Conservation (phyloP, 2,329 filamentous ascomycete genomes). For the Pyricularia sp. region DNA sequence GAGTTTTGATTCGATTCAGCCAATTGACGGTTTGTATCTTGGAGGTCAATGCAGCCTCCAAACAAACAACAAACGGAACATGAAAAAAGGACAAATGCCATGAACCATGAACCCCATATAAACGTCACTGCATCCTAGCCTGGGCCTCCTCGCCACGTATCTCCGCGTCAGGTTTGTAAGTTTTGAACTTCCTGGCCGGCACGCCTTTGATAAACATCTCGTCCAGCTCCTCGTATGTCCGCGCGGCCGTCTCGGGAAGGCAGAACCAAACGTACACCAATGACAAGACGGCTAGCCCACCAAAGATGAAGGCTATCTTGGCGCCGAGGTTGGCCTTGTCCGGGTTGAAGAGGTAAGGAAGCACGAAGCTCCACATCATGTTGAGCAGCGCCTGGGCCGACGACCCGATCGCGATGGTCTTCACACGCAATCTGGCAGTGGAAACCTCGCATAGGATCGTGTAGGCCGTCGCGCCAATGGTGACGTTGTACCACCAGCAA, state of each 20-base stretch:
- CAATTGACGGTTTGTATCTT: too few species aligned
- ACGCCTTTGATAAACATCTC: slow-evolving; percentile 25
- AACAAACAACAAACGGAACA: background rate
- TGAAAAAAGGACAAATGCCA: too few species aligned
- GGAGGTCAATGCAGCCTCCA: too few species aligned
- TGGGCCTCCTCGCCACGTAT: slow-evolving; percentile 18
- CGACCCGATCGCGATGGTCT: slow-evolving; percentile 27
- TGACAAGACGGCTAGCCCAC: slow-evolving; percentile 17
- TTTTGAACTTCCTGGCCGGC: slow-evolving; percentile 11
- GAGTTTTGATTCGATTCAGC: too few species aligned
- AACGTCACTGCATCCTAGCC: slow-evolving; percentile 13
- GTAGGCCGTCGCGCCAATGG: slow-evolving; percentile 26
- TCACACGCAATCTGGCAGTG: slow-evolving; percentile 22
- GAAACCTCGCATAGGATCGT: slow-evolving; percentile 25
- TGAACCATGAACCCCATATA: background rate
- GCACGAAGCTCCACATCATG: slow-evolving; percentile 11
- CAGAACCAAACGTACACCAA: slow-evolving; percentile 29
- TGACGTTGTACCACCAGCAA: slow-evolving; percentile 23
- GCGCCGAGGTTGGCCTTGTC: slow-evolving; percentile 21
- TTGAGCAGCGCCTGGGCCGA: slow-evolving; percentile 19
- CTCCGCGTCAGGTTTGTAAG: slow-evolving; percentile 6
- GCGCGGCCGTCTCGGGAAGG: slow-evolving; percentile 32
- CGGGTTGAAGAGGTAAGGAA: slow-evolving; percentile 14
- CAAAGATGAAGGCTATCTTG: slow-evolving; percentile 27
- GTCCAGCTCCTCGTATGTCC: slow-evolving; percentile 38